Evolutionary conservation across 495 filamentous ascomycete species (phyloP), one percentile per base, ranked within the genome.

Genomic region (Collariella sp.): DNA sequence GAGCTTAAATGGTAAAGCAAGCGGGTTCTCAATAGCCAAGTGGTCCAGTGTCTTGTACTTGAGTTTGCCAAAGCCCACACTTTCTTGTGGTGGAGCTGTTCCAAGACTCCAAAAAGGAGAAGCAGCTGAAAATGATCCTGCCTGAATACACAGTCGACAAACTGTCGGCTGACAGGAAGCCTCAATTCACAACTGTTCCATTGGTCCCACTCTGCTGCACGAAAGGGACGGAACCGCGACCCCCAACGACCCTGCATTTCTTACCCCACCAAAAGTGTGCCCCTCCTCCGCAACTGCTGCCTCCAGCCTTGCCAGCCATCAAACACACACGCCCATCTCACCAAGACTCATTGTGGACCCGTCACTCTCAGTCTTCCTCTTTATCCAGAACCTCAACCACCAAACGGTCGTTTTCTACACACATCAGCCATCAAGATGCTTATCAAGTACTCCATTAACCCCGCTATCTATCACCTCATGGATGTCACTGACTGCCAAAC

Each of bases 391-490:
- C 26, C 26, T 31, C 26, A 4, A 31, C 9, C 26, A 5, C 26
- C 26, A 9, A 31, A 5, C 26, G 4, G 26, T 9, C 4, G n/a
- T n/a, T n/a, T n/a, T n/a, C n/a, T n/a, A 31, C 4, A 31, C 26
- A 31, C 26, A 31, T n/a, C 2, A 38, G 24, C 34, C 34, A 38
- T 38, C 52, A 56, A 60, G 33, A 60, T 60, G 57, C 57, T 60
- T 29, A 56, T 60, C 49, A 60, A 60, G 58, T 59, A 55, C 38
- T n/a, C n/a, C n/a, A n/a, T n/a, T n/a, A n/a, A n/a, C 42, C 16
- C 2, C 16, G 5, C 18, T 11, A 15, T 26, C 51, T 15, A 11
- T 11, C 19, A 16, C 26, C 18, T 22, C 26, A 31, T 33, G n/a
- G 34, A 15, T 42, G 18, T 33, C 31, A 41, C 7, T 16, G 23